A percentile compares a stretch with the other conserved stretches of the same genome.
These are phyloP conservation scores for Populus hybrid DNA, from an alignment of 441 rosid genomes.

Conservation along the genomic window DNA sequence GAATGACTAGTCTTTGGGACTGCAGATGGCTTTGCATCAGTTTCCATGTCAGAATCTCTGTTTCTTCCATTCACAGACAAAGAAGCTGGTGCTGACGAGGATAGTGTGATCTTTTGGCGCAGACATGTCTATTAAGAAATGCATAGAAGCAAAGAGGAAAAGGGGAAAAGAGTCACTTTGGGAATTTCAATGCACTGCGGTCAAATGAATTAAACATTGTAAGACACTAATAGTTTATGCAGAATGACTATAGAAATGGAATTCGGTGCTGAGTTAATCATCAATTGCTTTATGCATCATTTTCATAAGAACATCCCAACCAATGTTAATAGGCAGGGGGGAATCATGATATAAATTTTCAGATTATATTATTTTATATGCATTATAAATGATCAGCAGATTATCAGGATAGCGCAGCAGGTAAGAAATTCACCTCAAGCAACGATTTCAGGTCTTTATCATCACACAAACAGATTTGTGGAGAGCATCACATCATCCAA, in stretches of 20 bases:
- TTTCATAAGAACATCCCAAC: neutral
- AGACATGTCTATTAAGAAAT: constrained; percentile 41
- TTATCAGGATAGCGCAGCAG: neutral
- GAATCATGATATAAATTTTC: neutral
- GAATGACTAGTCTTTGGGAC: constrained; percentile 21
- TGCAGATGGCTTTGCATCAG: constrained; percentile 21
- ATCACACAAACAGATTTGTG: neutral
- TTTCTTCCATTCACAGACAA: constrained; percentile 21
- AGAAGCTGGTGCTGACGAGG: constrained; percentile 28
- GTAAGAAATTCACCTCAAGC: neutral
- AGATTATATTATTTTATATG: neutral
- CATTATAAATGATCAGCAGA: neutral
- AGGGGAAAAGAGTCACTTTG: neutral
- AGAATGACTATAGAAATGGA: neutral
- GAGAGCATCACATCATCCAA: neutral
- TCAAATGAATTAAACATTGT: neutral
- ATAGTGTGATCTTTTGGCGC: constrained; percentile 51
- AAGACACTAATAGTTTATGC: neutral
- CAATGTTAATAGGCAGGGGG: neutral
- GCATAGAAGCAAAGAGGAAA: neutral
- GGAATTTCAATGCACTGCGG: constrained; percentile 4
- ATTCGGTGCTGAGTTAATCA: neutral
- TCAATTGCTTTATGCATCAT: neutral
- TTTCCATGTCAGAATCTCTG: constrained; percentile 20
- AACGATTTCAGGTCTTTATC: neutral